Evolutionary conservation across 352 stramenopile genomes (phyloP).

Genomic region (Globisporangium cederbergense): DNA sequence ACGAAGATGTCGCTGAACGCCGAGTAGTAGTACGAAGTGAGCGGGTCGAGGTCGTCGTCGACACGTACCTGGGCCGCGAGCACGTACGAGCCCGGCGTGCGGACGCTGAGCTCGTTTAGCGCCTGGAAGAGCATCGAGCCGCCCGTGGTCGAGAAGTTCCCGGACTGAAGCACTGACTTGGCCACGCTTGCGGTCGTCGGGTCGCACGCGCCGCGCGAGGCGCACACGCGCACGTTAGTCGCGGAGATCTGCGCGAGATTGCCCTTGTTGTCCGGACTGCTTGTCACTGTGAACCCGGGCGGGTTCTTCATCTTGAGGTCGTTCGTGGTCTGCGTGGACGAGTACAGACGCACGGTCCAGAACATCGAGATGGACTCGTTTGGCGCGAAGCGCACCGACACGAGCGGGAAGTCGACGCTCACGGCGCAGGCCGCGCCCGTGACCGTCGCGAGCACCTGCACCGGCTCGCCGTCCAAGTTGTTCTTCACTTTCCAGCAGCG

Average conservation of each 20-base stretch:
- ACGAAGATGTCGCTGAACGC: conserved; percentile 41
- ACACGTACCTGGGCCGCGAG: conserved; percentile 45
- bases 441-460: conserved; percentile 22
- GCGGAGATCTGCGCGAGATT: conserved; percentile 39
- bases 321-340: conserved; percentile 27
- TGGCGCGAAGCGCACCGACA: conserved; percentile 30
- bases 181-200: conserved; percentile 22
- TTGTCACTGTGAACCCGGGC: conserved; percentile 25
- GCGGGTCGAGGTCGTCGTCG: conserved; percentile 28
- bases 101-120: conserved; percentile 31
- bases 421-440: conserved; percentile 27
- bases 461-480: conserved; percentile 7
- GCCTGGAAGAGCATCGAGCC: conserved; percentile 37
- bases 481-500: conserved; percentile 41
- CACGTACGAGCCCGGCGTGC: conserved; percentile 33
- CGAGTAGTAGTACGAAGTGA: conserved; percentile 49
- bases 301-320: conserved; percentile 41
- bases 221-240: conserved; percentile 44
- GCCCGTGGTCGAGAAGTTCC: conserved; percentile 39
- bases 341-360: conserved; percentile 35
- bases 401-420: conserved; percentile 28
- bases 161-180: conserved; percentile 26
- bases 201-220: conserved; percentile 28
- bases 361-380: conserved; percentile 42
- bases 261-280: conserved; percentile 27